Evolutionary conservation across 2,329 filamentous ascomycete species (phyloP), one percentile per base, ranked within the genome.

Genomic region (Aspergillus hortae): DNA sequence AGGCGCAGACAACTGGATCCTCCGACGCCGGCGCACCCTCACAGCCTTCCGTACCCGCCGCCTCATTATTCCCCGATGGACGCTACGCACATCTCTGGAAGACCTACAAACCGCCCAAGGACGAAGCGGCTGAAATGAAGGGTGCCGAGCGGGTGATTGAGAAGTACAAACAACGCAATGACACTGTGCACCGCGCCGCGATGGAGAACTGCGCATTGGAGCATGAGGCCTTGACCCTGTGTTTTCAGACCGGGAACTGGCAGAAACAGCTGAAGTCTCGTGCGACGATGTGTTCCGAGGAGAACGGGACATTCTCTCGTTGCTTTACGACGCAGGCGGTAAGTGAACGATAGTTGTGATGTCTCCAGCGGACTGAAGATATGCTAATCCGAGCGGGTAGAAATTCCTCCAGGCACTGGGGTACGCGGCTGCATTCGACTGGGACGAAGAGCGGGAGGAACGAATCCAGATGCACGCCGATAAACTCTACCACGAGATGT

Each of bases 381-480:
- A 32, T 47, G 48, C 55, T 59, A 19, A 60, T 25, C 25, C 6
- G 5, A n/a, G 14, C 30, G 2, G 19, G 36, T 56, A 91, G 82
- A 88, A 92, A 70, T 92, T 99, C 61, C 76, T 99, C 25, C 91
- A 92, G 71, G 91, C 92, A 1, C 75, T 99, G 15, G 94, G 94
- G 4, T 97, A 96, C 68, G 81, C 95, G 32, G 82, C 84, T 6
- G 83, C 83, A 23, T 77, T 83, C 56, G 82, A 87, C 42, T 82
- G 85, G 19, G 76, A 86, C 7, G 74, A 80, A 0, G 80, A 85
- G 27, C 80, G 89, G 47, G 89, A 96, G 62, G 92, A 96, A 69
- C 83, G 87, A 61, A 90, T 99, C 56, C 94, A 97, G 73, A 90
- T 97, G 86, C 92, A 96, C 70, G 92, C 92, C 53, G 94, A 99